Conservation (phyloP, 768 basidiomycete genomes). For the Lyophyllum atratum region DNA sequence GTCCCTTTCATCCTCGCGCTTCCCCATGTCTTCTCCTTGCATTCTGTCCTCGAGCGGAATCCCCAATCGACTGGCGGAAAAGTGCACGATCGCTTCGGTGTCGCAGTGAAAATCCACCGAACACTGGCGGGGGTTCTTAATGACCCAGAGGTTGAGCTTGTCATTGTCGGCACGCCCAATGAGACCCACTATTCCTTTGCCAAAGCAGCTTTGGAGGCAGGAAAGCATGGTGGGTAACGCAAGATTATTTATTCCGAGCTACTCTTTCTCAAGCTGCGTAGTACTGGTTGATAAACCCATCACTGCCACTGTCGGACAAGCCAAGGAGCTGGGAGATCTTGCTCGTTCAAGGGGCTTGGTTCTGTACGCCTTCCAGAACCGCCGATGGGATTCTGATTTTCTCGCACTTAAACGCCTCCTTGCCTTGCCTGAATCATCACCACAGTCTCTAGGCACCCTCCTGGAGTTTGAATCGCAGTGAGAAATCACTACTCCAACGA, state of each 20-base stretch:
- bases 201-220: conserved; percentile 65
- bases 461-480: conserved; percentile 79
- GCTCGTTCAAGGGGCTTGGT: conserved; percentile 62
- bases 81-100: conserved; percentile 65
- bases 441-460: conserved; percentile 59
- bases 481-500: conserved; percentile 17
- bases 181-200: conserved; percentile 71
- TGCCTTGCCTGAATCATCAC: conserved; percentile 48
- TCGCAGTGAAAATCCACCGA: conserved; percentile 56
- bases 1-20: conserved; percentile 75
- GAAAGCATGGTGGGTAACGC: conserved; percentile 61
- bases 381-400: conserved; percentile 81
- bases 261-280: conserved; percentile 20
- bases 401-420: conserved; percentile 64
- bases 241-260: background rate
- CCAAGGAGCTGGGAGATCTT: conserved; percentile 58
- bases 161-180: conserved; percentile 73
- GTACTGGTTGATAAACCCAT: conserved; percentile 85
- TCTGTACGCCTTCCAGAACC: conserved; percentile 73
- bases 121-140: conserved; percentile 60
- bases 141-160: conserved; percentile 66
- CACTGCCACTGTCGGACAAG: conserved; percentile 59
- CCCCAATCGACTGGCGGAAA: conserved; percentile 62
- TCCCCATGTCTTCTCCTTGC: conserved; percentile 67
- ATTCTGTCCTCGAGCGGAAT: conserved; percentile 76